phyloP scores from a whole-genome alignment of 176 grass and related monocot genomes.

The Rhynchospora tenuis region DNA sequence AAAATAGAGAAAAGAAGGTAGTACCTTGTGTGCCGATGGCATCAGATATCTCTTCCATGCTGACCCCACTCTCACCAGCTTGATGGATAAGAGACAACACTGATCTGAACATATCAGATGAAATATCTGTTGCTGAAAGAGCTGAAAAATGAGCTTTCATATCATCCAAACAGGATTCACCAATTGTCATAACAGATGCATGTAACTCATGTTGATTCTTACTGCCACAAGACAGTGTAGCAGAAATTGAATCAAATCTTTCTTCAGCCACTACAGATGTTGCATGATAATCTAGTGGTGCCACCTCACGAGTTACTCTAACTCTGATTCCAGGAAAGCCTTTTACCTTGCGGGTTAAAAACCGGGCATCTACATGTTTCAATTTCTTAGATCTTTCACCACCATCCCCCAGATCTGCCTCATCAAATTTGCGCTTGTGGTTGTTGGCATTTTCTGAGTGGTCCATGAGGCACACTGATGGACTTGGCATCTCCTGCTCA shows the following conservation, averaged over 20 bases:
- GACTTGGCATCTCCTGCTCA: slow-evolving; percentile 41
- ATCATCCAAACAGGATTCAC: slow-evolving; percentile 67
- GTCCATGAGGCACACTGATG: slow-evolving; percentile 13
- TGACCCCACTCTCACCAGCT: slow-evolving; percentile 73
- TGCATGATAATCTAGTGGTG: slow-evolving; percentile 3
- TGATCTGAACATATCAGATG: slow-evolving; percentile 54
- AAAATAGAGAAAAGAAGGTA: slow-evolving; percentile 21
- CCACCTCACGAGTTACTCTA: slow-evolving; percentile 45
- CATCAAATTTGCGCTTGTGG: slow-evolving; percentile 51
- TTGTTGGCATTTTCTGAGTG: not conserved
- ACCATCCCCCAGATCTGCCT: slow-evolving; percentile 28
- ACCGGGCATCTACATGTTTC: slow-evolving; percentile 54
- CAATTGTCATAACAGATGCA: slow-evolving; percentile 20
- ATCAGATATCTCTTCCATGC: slow-evolving; percentile 50
- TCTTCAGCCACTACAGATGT: not conserved
- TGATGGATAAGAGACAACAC: slow-evolving; percentile 56
- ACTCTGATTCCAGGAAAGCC: slow-evolving; percentile 84
- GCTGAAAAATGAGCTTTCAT: slow-evolving; percentile 48
- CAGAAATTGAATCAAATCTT: not conserved
- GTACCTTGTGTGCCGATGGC: slow-evolving; percentile 48
- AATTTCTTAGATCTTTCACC: slow-evolving; percentile 50
- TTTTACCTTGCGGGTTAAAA: slow-evolving; percentile 70
- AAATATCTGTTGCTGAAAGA: slow-evolving; percentile 39
- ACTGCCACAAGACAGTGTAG: slow-evolving; percentile 27
- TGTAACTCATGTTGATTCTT: slow-evolving; percentile 24